These are phyloP conservation scores for Saccharomyces hybrid DNA, from an alignment of 1,139 yeast species.

Conservation along the genomic window DNA sequence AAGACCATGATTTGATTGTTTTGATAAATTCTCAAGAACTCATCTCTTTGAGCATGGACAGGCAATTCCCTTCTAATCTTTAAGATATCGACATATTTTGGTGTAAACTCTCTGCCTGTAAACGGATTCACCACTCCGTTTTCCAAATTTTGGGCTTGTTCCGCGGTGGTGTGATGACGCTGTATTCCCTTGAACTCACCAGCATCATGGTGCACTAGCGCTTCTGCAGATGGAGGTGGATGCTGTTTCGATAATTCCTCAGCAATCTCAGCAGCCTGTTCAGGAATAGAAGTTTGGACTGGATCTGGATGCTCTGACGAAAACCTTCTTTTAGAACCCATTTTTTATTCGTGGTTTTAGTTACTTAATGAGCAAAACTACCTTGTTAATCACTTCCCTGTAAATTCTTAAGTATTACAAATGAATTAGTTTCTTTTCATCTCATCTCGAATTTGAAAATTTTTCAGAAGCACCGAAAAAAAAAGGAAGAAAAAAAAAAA, in stretches of 20 bases:
- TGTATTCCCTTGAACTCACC: slow-evolving; percentile 50
- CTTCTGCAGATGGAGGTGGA: slow-evolving; percentile 27
- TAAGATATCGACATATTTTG: slow-evolving; percentile 68
- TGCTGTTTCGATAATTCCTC: slow-evolving; percentile 36
- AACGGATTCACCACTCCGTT: slow-evolving; percentile 65
- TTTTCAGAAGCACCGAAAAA: slow-evolving; percentile 4
- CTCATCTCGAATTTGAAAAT: slow-evolving; percentile 13
- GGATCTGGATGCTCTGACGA: slow-evolving; percentile 27
- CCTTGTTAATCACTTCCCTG: not conserved
- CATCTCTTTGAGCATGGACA: slow-evolving; percentile 87
- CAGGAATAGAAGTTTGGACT: slow-evolving; percentile 43
- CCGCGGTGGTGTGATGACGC: slow-evolving; percentile 68
- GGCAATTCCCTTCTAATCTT: slow-evolving; percentile 79
- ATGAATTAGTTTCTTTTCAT: slow-evolving; percentile 12
- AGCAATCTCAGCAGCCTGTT: slow-evolving; percentile 49
- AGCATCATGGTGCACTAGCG: slow-evolving; percentile 34
- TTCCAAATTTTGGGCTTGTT: slow-evolving; percentile 59
- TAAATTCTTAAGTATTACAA: not conserved
- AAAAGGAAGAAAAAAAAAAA: not conserved
- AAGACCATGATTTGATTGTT: slow-evolving; percentile 90
- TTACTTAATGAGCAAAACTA: not conserved
- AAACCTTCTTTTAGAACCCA: slow-evolving; percentile 30
- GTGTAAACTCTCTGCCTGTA: slow-evolving; percentile 54
- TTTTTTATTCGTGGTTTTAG: slow-evolving; percentile 1
- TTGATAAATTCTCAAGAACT: slow-evolving; percentile 77